Evolutionary conservation across 2,329 filamentous ascomycete species (phyloP).

Genomic region (Cercospora berteroae): DNA sequence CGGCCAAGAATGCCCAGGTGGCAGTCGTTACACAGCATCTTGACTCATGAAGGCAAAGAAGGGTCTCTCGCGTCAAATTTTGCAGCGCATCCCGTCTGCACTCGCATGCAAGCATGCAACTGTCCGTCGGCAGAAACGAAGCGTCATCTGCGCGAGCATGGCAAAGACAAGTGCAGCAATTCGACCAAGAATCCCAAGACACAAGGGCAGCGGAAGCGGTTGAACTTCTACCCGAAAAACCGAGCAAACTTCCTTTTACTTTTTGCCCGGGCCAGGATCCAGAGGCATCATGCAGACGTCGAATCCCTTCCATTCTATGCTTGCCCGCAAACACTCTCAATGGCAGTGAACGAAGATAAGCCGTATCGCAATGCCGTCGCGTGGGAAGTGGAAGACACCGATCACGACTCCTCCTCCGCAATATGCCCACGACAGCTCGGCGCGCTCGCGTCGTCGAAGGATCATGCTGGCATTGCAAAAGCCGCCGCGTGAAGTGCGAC

Average conservation of each 20-base stretch:
- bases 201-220: background rate
- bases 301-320: background rate
- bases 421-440: conserved; percentile 10
- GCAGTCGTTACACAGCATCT: background rate
- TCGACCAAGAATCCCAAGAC: background rate
- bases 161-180: background rate
- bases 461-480: conserved; percentile 21
- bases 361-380: conserved; percentile 1
- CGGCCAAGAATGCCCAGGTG: background rate
- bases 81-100: background rate
- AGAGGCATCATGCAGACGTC: background rate
- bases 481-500: conserved; percentile 20
- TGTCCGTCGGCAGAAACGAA: background rate
- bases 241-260: background rate
- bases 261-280: background rate
- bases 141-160: background rate
- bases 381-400: background rate
- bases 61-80: background rate
- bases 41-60: background rate
- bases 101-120: background rate
- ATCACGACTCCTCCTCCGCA: background rate
- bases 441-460: conserved; percentile 35
- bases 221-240: background rate
- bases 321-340: background rate
- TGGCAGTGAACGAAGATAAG: background rate